phyloP scores from a whole-genome alignment of 208 protist genomes.

The Leishmania gerbilli region DNA sequence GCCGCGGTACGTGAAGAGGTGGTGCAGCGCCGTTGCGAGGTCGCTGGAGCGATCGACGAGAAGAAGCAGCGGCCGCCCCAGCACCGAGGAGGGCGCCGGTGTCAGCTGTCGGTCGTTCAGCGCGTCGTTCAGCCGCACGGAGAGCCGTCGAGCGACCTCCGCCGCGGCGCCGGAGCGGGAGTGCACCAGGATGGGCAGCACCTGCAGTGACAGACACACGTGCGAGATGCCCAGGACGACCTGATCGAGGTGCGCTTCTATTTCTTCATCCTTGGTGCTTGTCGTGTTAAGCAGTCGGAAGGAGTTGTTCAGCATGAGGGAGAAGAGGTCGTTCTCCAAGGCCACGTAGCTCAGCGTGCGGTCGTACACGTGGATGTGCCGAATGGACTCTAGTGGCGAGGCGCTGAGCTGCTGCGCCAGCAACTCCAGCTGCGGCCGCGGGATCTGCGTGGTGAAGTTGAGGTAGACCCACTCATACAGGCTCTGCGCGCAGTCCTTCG shows the following conservation, averaged over 20 bases:
- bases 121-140: conserved; percentile 66
- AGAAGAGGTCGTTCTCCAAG: conserved; percentile 85
- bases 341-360: conserved; percentile 87
- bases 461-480: conserved; percentile 91
- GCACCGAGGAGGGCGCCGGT: conserved; percentile 51
- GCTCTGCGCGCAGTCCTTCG: conserved; percentile 65
- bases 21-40: conserved; percentile 80
- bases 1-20: conserved; percentile 90
- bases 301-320: conserved; percentile 77
- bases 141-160: conserved; percentile 77
- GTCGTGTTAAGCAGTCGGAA: conserved; percentile 74
- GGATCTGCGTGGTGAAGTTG: conserved; percentile 86
- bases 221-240: conserved; percentile 81
- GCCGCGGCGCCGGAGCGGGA: conserved; percentile 75
- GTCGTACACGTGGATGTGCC: conserved; percentile 85
- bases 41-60: conserved; percentile 83
- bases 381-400: conserved; percentile 58
- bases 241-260: conserved; percentile 73
- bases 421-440: conserved; percentile 64
- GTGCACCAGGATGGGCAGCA: conserved; percentile 84
- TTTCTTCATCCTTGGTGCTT: conserved; percentile 59
- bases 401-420: conserved; percentile 65
- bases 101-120: conserved; percentile 71
- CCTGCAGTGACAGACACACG: conserved; percentile 81
- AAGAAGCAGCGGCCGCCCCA: conserved; percentile 82